Evolutionary conservation across 345 rosid genomes (phyloP).

Genomic region (Microthlaspi erraticum): DNA sequence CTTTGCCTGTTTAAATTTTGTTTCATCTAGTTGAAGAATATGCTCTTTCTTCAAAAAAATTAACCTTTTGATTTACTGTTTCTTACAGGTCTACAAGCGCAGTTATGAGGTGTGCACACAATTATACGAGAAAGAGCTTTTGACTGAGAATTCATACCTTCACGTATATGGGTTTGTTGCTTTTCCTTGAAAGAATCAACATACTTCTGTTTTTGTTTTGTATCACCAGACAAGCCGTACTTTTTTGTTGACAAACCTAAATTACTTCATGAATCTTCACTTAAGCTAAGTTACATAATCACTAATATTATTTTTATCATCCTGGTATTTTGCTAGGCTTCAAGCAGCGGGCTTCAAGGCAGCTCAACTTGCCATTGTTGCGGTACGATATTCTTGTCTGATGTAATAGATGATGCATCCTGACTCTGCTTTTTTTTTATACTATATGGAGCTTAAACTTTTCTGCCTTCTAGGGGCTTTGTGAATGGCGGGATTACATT

Average conservation of each 20-base stretch:
- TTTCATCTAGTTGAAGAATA: neutral
- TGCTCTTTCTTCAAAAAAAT: neutral
- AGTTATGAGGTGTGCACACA: constrained; percentile 82
- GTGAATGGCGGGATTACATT: constrained; percentile 83
- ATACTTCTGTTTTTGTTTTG: constrained; percentile 15
- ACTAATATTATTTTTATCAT: constrained; percentile 12
- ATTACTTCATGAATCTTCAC: constrained; percentile 5
- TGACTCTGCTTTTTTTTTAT: constrained; percentile 10
- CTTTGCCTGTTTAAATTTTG: constrained; percentile 15
- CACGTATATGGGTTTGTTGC: constrained; percentile 79
- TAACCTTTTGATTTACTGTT: constrained; percentile 26
- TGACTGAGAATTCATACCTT: constrained; percentile 81
- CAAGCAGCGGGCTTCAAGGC: constrained; percentile 71
- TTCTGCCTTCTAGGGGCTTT: constrained; percentile 66
- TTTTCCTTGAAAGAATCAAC: constrained; percentile 21
- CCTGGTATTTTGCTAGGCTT: constrained; percentile 58
- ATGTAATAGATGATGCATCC: constrained; percentile 14
- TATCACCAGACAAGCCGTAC: neutral
- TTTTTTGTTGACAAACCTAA: constrained; percentile 16
- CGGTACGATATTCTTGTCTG: constrained; percentile 50
- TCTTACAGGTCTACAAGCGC: constrained; percentile 81
- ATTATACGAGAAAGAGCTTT: constrained; percentile 89
- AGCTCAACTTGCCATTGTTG: constrained; percentile 84
- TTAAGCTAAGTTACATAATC: constrained; percentile 11
- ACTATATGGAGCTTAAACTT: constrained; percentile 23